Conservation (phyloP, 306 rosid genomes). For the Citrullus amarus region DNA sequence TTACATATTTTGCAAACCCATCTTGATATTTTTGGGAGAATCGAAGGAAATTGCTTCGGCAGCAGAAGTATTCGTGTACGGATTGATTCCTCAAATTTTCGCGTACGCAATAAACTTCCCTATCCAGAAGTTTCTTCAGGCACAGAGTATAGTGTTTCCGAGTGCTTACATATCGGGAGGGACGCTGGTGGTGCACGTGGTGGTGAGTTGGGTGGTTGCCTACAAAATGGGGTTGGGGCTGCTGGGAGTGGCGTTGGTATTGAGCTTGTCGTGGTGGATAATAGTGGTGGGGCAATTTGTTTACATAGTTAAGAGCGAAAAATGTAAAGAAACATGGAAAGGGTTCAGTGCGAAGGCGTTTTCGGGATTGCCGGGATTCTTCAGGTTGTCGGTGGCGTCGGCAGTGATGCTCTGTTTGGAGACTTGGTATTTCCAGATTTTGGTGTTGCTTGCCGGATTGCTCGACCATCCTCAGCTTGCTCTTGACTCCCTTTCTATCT, state of each 20-base stretch:
- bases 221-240: slow-evolving; percentile 39
- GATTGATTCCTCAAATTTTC: slow-evolving; percentile 60
- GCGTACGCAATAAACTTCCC: slow-evolving; percentile 73
- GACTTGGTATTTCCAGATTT: slow-evolving; percentile 56
- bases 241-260: slow-evolving; percentile 39
- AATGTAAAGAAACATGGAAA: slow-evolving; percentile 38
- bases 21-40: slow-evolving; percentile 35
- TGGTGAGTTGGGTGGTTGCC: slow-evolving; percentile 43
- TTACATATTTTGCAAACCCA: slow-evolving; percentile 30
- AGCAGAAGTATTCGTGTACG: slow-evolving; percentile 48
- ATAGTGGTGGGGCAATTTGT: slow-evolving; percentile 42
- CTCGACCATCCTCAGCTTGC: slow-evolving; percentile 50
- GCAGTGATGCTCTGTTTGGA: slow-evolving; percentile 82
- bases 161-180: slow-evolving; percentile 45
- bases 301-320: slow-evolving; percentile 17
- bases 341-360: slow-evolving; percentile 43
- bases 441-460: slow-evolving; percentile 55
- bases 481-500: slow-evolving; percentile 44
- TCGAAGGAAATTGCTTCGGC: slow-evolving; percentile 24
- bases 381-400: slow-evolving; percentile 43
- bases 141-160: slow-evolving; percentile 59
- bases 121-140: slow-evolving; percentile 61
- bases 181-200: slow-evolving; percentile 28
- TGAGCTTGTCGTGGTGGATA: slow-evolving; percentile 75
- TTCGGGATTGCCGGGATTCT: slow-evolving; percentile 31